Evolutionary conservation across 2,329 filamentous ascomycete genomes (phyloP).

Genomic region (Ophiostoma triangulosporum): DNA sequence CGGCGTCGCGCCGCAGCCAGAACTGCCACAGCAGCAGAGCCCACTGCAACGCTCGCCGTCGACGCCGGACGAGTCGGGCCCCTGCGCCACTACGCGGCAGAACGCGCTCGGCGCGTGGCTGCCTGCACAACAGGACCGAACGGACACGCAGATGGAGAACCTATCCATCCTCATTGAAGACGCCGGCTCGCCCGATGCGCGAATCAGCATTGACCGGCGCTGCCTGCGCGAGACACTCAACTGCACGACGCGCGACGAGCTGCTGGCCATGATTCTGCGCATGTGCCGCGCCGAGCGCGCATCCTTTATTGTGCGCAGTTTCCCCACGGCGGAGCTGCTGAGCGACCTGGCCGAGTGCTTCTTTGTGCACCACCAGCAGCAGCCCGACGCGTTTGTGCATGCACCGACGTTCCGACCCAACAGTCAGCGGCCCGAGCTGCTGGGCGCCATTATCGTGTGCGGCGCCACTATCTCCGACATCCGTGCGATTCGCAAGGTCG

Average conservation of each 20-base stretch:
- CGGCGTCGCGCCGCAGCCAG: neutral
- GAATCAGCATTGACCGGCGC: conserved; percentile 22
- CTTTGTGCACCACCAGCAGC: conserved; percentile 40
- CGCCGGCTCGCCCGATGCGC: conserved; percentile 22
- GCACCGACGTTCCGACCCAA: conserved; percentile 44
- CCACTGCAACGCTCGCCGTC: neutral
- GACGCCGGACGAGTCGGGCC: neutral
- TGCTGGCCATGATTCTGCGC: conserved; percentile 49
- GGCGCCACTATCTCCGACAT: conserved; percentile 44
- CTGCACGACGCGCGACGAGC: conserved; percentile 40
- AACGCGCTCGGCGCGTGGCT: conserved; percentile 29
- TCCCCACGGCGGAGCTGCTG: conserved; percentile 46
- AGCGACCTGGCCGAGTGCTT: conserved; percentile 50
- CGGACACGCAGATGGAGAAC: conserved; percentile 31
- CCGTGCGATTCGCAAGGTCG: conserved; percentile 42
- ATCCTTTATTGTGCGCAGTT: conserved; percentile 43
- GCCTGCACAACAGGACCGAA: conserved; percentile 31
- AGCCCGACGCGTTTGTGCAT: conserved; percentile 48
- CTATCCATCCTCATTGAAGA: conserved; percentile 30
- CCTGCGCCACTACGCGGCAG: neutral
- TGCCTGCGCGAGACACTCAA: conserved; percentile 30
- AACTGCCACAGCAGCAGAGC: neutral
- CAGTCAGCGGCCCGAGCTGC: conserved; percentile 41
- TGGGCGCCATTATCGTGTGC: conserved; percentile 45
- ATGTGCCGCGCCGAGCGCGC: conserved; percentile 37